These are phyloP conservation scores for Globisporangium sylvaticum DNA, from an alignment of 352 stramenopile species.

Conservation along the genomic window DNA sequence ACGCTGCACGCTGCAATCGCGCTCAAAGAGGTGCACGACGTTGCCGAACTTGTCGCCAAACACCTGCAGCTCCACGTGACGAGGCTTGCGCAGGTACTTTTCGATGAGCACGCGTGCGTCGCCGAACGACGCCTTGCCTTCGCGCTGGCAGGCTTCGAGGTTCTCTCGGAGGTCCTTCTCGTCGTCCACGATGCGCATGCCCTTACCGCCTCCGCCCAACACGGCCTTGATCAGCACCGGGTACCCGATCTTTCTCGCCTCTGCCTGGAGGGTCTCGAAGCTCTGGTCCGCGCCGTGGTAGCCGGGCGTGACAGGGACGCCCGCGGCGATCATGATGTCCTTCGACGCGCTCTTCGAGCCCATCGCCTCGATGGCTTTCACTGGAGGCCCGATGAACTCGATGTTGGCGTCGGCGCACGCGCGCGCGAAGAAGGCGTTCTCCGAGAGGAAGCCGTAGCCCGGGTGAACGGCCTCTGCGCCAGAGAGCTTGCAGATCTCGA, in stretches of 20 bases:
- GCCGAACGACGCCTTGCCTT: constrained; percentile 87
- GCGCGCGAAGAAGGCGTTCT: constrained; percentile 79
- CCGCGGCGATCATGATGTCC: constrained; percentile 87
- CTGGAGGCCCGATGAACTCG: constrained; percentile 89
- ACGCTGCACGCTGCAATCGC: constrained; percentile 89
- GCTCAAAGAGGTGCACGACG: constrained; percentile 87
- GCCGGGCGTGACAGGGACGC: constrained; percentile 85
- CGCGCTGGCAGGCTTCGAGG: constrained; percentile 83
- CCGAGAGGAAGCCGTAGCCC: constrained; percentile 89
- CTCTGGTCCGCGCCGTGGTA: constrained; percentile 90
- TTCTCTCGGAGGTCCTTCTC: constrained; percentile 76
- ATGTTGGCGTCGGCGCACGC: constrained; percentile 69
- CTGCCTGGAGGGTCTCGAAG: constrained; percentile 62
- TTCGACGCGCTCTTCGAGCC: constrained; percentile 92
- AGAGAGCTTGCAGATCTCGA: constrained; percentile 57
- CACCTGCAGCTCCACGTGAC: constrained; percentile 93
- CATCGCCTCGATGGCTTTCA: constrained; percentile 88
- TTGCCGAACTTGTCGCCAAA: constrained; percentile 91
- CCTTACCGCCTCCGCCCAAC: constrained; percentile 88
- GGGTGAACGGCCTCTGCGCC: constrained; percentile 85
- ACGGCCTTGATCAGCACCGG: constrained; percentile 92
- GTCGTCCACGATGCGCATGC: constrained; percentile 89
- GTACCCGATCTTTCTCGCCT: constrained; percentile 88
- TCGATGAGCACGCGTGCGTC: constrained; percentile 90
- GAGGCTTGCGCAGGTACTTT: constrained; percentile 86